These are phyloP conservation scores for Sporothrix variecibatus DNA, from an alignment of 2,329 filamentous ascomycete species.

Conservation along the genomic window DNA sequence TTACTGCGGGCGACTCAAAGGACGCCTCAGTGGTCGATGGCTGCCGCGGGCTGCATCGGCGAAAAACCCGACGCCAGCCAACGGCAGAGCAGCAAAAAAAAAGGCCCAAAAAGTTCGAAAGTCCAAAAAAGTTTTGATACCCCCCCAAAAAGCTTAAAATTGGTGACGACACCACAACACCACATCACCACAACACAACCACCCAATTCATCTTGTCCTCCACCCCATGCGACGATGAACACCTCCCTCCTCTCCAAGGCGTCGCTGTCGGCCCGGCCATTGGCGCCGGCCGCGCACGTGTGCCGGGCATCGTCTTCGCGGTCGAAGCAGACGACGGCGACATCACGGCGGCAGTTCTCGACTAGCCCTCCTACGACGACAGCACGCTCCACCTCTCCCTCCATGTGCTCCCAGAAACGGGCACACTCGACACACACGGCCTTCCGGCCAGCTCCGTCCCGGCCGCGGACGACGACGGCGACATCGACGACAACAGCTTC, in stretches of 20 bases:
- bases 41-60: constrained; percentile 23
- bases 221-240: constrained; percentile 35
- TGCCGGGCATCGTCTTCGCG: constrained; percentile 34
- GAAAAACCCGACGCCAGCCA: constrained; percentile 22
- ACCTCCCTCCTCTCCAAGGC: constrained; percentile 40
- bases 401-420: neutral
- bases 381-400: neutral
- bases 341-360: neutral
- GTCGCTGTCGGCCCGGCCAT: constrained; percentile 37
- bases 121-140: constrained; percentile 11
- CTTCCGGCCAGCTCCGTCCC: constrained; percentile 2
- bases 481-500: neutral
- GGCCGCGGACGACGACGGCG: neutral
- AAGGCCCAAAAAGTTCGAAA: neutral
- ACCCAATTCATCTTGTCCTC: neutral
- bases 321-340: neutral
- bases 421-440: neutral
- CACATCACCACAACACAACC: neutral
- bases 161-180: neutral
- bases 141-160: neutral
- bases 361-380: neutral
- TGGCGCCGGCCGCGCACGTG: constrained; percentile 38
- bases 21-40: neutral
- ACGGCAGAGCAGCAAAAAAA: constrained; percentile 27
- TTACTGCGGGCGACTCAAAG: neutral